Percentiles rank a stretch among this genome's conserved stretches.
Conservation (phyloP, 352 stramenopile species). For the Phytophthora tubulina region DNA sequence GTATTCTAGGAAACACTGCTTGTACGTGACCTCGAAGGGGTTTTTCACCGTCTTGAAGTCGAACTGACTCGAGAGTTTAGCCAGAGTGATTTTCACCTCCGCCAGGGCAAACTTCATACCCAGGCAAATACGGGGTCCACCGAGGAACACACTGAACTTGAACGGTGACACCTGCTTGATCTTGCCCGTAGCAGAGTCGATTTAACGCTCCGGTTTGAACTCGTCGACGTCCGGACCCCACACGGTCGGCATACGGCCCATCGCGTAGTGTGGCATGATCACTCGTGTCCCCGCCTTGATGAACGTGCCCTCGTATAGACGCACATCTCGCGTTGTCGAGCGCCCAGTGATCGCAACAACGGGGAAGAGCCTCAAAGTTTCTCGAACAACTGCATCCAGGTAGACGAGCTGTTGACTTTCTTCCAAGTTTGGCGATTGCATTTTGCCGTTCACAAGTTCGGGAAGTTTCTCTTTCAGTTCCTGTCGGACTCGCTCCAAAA, state of each 20-base stretch:
- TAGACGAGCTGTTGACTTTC: conserved; percentile 59
- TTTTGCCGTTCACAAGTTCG: conserved; percentile 43
- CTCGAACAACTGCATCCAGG: conserved; percentile 57
- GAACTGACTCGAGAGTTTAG: conserved; percentile 61
- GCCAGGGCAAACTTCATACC: conserved; percentile 73
- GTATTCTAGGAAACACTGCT: too few relatives aligned
- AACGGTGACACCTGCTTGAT: conserved; percentile 59
- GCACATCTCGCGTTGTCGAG: conserved; percentile 59
- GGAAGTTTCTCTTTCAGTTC: conserved; percentile 56
- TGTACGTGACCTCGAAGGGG: conserved; percentile 54
- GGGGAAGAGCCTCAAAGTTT: conserved; percentile 71
- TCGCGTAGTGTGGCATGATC: conserved; percentile 70
- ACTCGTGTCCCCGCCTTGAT: conserved; percentile 66
- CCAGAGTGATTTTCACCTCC: conserved; percentile 72
- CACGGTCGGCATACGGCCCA: conserved; percentile 60
- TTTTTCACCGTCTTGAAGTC: conserved; percentile 56
- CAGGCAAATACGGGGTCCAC: conserved; percentile 71
- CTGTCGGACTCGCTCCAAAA: conserved; percentile 50
- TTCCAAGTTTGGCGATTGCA: conserved; percentile 37
- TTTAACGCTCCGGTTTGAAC: conserved; percentile 78
- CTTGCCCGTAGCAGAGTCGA: conserved; percentile 54
- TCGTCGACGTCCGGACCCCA: conserved; percentile 72
- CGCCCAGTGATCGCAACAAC: conserved; percentile 67
- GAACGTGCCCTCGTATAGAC: conserved; percentile 73
- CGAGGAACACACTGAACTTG: conserved; percentile 77